These are phyloP conservation scores for Thielaviopsis populi DNA, from an alignment of 2,329 filamentous ascomycete species.

Conservation along the genomic window DNA sequence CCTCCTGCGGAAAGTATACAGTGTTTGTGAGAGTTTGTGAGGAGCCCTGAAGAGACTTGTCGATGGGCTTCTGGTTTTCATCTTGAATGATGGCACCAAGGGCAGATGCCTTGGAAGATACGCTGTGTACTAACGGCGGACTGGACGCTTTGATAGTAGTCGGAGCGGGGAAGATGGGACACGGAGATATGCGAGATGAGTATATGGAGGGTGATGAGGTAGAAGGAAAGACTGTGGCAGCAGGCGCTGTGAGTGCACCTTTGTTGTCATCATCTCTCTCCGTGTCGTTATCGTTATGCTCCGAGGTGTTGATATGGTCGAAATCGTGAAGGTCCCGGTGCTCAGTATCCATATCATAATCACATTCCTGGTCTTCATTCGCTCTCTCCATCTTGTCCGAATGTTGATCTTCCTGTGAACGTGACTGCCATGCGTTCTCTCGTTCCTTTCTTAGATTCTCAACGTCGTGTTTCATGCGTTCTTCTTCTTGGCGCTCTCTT, in stretches of 20 bases:
- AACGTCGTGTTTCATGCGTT: conserved; percentile 17
- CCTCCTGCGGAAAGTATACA: conserved; percentile 46
- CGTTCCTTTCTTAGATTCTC: conserved; percentile 13
- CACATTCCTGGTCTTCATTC: neutral
- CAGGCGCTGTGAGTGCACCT: neutral
- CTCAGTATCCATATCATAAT: neutral
- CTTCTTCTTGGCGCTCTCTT: conserved; percentile 4
- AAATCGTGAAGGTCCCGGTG: neutral
- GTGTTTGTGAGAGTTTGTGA: conserved; percentile 25
- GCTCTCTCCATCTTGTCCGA: neutral
- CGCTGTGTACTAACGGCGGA: neutral
- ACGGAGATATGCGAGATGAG: neutral
- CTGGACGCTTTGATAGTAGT: conserved; percentile 5
- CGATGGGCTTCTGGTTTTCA: neutral
- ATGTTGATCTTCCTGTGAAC: neutral
- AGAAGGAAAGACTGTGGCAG: neutral
- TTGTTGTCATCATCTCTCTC: no score
- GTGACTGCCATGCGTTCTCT: conserved; percentile 1
- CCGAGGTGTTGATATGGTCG: neutral
- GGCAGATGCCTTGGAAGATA: conserved; percentile 17
- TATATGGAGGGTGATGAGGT: neutral
- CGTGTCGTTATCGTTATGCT: neutral
- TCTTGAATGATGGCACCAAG: neutral
- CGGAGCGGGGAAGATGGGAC: conserved; percentile 4
- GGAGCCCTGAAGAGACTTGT: conserved; percentile 18